A percentile compares a stretch with the other conserved stretches of the same genome.
phyloP scores from a whole-genome alignment of 2,329 filamentous ascomycete genomes.

The Teratosphaeria viscida region DNA sequence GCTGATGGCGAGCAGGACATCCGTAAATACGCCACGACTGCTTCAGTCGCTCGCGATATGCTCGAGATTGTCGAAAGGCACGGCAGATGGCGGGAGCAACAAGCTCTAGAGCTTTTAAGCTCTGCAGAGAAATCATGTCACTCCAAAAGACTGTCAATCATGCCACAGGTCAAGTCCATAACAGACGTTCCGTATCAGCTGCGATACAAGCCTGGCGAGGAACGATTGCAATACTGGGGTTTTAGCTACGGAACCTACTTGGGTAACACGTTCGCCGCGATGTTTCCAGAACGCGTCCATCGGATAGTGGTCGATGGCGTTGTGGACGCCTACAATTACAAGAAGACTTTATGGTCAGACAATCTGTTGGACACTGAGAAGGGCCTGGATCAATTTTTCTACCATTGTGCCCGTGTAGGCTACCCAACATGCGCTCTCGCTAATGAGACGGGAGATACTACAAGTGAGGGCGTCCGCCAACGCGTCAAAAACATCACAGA shows the following conservation, averaged over 20 bases:
- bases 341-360: constrained; percentile 24
- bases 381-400: constrained; percentile 34
- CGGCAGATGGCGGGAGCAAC: constrained; percentile 22
- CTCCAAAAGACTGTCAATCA: neutral
- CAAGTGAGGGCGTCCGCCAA: constrained; percentile 26
- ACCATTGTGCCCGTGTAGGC: constrained; percentile 30
- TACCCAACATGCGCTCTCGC: constrained; percentile 31
- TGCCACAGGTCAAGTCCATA: neutral
- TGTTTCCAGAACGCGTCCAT: constrained; percentile 30
- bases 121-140: neutral
- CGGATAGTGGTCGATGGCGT: constrained; percentile 38
- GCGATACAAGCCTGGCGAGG: constrained; percentile 16
- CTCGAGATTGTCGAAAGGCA: constrained; percentile 37
- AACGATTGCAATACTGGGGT: constrained; percentile 30
- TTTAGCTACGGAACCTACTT: constrained; percentile 38
- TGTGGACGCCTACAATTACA: constrained; percentile 31
- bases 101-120: constrained; percentile 8
- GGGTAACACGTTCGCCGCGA: constrained; percentile 31
- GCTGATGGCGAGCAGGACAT: constrained; percentile 25
- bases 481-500: constrained; percentile 24
- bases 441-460: constrained; percentile 20
- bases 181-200: neutral
- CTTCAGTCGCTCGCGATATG: constrained; percentile 41
- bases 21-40: constrained; percentile 35
- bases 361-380: constrained; percentile 37